These are phyloP conservation scores for Nitzschia sp. DNA, from an alignment of 108 stramenopile genomes.

Conservation along the genomic window DNA sequence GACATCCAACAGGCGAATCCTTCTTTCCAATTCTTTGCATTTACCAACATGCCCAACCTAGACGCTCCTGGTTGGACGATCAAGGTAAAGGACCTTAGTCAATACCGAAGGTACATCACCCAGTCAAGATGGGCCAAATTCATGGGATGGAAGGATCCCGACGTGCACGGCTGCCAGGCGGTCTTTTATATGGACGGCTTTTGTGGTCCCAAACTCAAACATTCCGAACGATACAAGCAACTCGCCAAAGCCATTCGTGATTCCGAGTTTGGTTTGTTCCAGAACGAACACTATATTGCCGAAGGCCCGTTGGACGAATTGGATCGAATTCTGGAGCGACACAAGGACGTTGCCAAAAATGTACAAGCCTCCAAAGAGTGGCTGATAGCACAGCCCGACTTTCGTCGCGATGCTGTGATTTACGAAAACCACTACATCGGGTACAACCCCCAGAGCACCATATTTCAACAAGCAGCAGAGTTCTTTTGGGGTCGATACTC, in stretches of 20 bases:
- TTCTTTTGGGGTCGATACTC: slow-evolving; percentile 40
- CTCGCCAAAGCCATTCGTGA: slow-evolving; percentile 19
- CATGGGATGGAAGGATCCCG: slow-evolving; percentile 22
- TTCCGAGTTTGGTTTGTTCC: slow-evolving; percentile 17
- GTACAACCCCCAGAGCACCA: slow-evolving; percentile 15
- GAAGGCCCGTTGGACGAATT: slow-evolving; percentile 20
- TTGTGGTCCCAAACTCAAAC: slow-evolving; percentile 18
- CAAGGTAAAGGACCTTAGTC: background rate
- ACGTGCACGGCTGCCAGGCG: slow-evolving; percentile 23
- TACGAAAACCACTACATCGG: slow-evolving; percentile 29
- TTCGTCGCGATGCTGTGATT: slow-evolving; percentile 6
- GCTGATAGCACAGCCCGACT: slow-evolving; percentile 31
- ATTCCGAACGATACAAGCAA: slow-evolving; percentile 18
- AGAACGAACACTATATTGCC: slow-evolving; percentile 18
- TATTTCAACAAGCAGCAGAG: slow-evolving; percentile 15
- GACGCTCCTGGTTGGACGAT: slow-evolving; percentile 37
- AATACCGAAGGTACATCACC: slow-evolving; percentile 26
- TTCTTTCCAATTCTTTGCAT: slow-evolving; percentile 31
- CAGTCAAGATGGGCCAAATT: slow-evolving; percentile 33
- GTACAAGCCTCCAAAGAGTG: slow-evolving; percentile 21
- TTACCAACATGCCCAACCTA: slow-evolving; percentile 23
- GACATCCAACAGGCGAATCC: slow-evolving; percentile 14
- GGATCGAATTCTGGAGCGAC: slow-evolving; percentile 21
- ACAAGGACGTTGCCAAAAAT: slow-evolving; percentile 31
- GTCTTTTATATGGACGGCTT: slow-evolving; percentile 42